Base-by-base conservation (phyloP, 2,329 filamentous ascomycete genomes). In the Cercospora brassicicola region DNA sequence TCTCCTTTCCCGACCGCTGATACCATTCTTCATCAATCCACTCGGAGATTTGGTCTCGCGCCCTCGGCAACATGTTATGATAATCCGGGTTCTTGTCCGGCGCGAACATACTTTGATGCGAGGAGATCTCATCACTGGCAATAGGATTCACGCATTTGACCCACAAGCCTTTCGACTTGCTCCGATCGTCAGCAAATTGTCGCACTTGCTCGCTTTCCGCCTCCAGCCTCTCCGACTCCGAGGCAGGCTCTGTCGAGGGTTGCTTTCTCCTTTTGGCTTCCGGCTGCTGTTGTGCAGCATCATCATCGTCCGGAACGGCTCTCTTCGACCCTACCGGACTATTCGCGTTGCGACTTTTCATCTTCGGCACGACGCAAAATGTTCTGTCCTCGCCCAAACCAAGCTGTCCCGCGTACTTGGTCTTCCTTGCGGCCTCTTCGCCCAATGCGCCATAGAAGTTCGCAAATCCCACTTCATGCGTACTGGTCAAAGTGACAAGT, bases 381-480 rank as follows among this genome's bases (percentile, higher is more conserved):
- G 94, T 98, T 73, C 95, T 86, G 70, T 94, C 85, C 61, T 85
- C 87, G 1, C 90, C 89, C 18, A 91, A 79, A 6, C 53, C 53
- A 7, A 72, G 51, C n/a, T 66, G 61, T 81, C 79, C 89, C 77
- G 78, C 80, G 77, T 79, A 82, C 67, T 81, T 85, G 74, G 80
- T 86, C 83, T 75, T 84, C 75, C 62, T 81, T 74, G 70, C 81
- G 73, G 75, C 81, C 13, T 87, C 89, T 74, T 86, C 85, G 1
- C 93, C 94, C 28, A 99, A 87, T 30, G 90, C 86, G 4, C 93
- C 97, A 80, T 97, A 97, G 67, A 97, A 84, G 77, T 97, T 95
- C 13, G 89, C 89, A 77, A 94, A 96, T 2, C 91, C 91, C 13
- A 97, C 85, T 11, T 84, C 85, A 13, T 92, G 85, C 67, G 91